Evolutionary conservation across 495 filamentous ascomycete genomes (phyloP).

Genomic region (Lasiosphaeris hirsuta): DNA sequence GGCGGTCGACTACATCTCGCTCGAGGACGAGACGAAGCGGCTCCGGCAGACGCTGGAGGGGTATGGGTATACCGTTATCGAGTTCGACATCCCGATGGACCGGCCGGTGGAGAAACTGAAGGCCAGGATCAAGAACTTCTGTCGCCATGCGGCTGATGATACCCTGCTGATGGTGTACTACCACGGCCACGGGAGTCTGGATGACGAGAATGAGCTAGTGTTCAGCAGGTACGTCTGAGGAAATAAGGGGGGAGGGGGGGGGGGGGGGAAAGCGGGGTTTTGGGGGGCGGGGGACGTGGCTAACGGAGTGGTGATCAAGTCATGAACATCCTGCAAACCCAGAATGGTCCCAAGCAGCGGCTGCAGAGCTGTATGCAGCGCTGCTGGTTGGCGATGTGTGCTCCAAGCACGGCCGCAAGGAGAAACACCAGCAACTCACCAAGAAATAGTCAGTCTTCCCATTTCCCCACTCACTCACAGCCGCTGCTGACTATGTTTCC

Average conservation of each 20-base stretch:
- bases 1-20: constrained; percentile 24
- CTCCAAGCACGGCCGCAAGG: constrained; percentile 11
- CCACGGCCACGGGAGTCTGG: constrained; percentile 32
- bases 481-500: background rate
- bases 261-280: no score
- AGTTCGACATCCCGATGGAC: constrained; percentile 30
- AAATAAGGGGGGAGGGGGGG: no score
- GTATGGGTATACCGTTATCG: constrained; percentile 28
- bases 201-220: constrained; percentile 33
- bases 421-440: constrained; percentile 17
- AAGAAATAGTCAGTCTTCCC: constrained; percentile 32
- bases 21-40: constrained; percentile 33
- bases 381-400: constrained; percentile 19
- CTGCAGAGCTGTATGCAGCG: constrained; percentile 32
- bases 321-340: constrained; percentile 32
- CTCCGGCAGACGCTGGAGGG: constrained; percentile 24
- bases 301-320: constrained; percentile 4
- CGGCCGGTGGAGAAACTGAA: constrained; percentile 16
- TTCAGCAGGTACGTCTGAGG: constrained; percentile 28
- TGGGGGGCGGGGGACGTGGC: no score
- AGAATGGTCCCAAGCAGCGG: constrained; percentile 28
- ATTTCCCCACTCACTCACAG: background rate
- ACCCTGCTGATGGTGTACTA: constrained; percentile 34
- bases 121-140: constrained; percentile 21
- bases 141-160: constrained; percentile 24